phyloP scores from a whole-genome alignment of 2,329 filamentous ascomycete species.

The Cordyceps cicadae region DNA sequence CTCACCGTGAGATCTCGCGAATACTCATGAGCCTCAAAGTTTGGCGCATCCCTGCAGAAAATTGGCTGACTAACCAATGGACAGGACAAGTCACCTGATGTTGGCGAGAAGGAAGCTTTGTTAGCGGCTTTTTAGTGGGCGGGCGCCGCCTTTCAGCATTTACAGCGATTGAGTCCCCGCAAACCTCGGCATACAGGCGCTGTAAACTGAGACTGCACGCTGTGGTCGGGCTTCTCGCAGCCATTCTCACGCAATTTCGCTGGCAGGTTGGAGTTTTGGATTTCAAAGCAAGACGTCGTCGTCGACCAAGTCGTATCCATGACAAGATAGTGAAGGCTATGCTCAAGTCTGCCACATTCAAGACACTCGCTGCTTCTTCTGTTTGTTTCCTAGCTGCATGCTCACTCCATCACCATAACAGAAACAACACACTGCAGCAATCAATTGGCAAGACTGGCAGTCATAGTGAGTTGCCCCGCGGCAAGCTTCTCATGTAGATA shows the following conservation, averaged over 20 bases:
- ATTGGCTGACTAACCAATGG: slow-evolving; percentile 6
- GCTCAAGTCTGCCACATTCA: slow-evolving; percentile 20
- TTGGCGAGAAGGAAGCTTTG: background rate
- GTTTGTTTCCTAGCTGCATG: slow-evolving; percentile 21
- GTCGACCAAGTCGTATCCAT: background rate
- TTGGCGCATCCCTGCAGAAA: background rate
- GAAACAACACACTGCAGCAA: background rate
- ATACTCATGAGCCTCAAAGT: slow-evolving; percentile 6
- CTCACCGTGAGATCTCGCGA: background rate
- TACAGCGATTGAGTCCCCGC: background rate
- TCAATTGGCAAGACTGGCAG: background rate
- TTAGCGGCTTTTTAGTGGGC: background rate
- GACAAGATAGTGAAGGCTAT: slow-evolving; percentile 22
- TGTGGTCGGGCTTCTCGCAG: background rate
- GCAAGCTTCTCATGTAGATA: background rate
- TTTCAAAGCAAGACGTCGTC: slow-evolving; percentile 11
- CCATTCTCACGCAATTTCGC: background rate
- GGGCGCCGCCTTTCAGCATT: background rate
- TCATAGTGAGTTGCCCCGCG: background rate
- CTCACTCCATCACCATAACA: slow-evolving; percentile 21
- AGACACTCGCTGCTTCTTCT: slow-evolving; percentile 22
- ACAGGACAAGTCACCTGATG: background rate
- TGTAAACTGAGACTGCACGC: background rate
- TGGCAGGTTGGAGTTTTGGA: slow-evolving; percentile 5
- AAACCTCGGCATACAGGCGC: background rate